Conservation (phyloP, 257 asterid genomes). For the Solanum etuberosum region DNA sequence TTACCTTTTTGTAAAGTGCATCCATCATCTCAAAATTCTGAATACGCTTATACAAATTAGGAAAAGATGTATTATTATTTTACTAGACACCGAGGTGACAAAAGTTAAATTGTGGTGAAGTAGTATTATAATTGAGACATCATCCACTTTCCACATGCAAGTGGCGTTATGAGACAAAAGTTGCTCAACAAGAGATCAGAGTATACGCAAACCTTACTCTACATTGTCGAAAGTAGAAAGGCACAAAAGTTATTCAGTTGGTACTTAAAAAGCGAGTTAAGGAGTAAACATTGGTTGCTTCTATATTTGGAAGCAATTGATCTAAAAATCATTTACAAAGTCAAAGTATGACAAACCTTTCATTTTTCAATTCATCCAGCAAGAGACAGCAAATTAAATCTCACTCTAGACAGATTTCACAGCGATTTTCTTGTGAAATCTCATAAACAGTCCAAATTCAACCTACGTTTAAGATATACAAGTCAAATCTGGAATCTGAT, state of each 20-base stretch:
- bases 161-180: background rate
- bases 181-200: background rate
- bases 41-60: no score
- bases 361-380: background rate
- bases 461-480: background rate
- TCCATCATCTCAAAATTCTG: no score
- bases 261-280: background rate
- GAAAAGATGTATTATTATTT: background rate
- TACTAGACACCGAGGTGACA: background rate
- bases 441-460: background rate
- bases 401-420: background rate
- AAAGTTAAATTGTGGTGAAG: background rate
- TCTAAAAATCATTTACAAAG: background rate
- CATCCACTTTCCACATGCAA: background rate
- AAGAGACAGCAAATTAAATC: background rate
- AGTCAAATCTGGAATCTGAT: background rate
- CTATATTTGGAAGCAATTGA: background rate
- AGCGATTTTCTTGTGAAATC: background rate
- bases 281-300: background rate
- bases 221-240: fast-evolving
- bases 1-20: no score
- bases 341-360: background rate
- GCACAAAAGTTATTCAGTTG: background rate
- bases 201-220: background rate
- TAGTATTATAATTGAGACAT: background rate